A percentile compares a stretch with the other conserved stretches of the same genome.
Evolutionary conservation across 163 green algal genomes (phyloP).

Genomic region (Picocystis sp.): DNA sequence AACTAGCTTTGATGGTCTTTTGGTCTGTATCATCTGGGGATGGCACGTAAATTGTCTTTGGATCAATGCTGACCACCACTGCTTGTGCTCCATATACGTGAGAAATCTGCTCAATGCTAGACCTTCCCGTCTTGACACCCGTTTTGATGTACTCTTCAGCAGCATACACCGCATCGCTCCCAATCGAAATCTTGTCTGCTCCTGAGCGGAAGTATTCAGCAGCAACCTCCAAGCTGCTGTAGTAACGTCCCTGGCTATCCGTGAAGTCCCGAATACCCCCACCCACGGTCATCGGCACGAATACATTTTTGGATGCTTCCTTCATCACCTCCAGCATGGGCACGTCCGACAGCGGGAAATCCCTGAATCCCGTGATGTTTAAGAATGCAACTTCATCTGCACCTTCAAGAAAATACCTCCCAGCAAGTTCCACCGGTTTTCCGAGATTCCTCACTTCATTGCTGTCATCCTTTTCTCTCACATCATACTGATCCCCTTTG

Average conservation of each 20-base stretch:
- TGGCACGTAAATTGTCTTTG: slow-evolving; percentile 66
- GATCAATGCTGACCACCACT: slow-evolving; percentile 90
- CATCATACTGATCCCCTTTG: slow-evolving; percentile 97
- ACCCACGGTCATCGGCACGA: slow-evolving; percentile 98
- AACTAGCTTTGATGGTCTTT: slow-evolving; percentile 15
- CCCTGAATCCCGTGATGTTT: slow-evolving; percentile 97
- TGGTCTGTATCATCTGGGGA: slow-evolving; percentile 31
- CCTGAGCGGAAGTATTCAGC: slow-evolving; percentile 88
- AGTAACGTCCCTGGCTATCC: slow-evolving; percentile 45
- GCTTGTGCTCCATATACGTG: slow-evolving; percentile 75
- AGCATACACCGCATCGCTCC: slow-evolving; percentile 58
- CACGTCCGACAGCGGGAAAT: slow-evolving; percentile 77
- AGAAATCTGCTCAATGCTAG: slow-evolving; percentile 91
- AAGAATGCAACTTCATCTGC: slow-evolving; percentile 98
- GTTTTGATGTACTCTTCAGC: slow-evolving; percentile 43
- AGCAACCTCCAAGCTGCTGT: slow-evolving; percentile 76
- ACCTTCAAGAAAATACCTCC: slow-evolving; percentile 82
- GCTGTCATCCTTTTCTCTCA: slow-evolving; percentile 52
- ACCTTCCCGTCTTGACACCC: slow-evolving; percentile 41
- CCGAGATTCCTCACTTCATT: slow-evolving; percentile 81
- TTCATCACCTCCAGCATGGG: slow-evolving; percentile 89
- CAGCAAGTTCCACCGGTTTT: slow-evolving; percentile 81
- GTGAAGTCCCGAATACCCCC: slow-evolving; percentile 87
- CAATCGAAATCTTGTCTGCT: slow-evolving; percentile 91
- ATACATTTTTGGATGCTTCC: slow-evolving; percentile 74